These are phyloP conservation scores for Dentipellis sp. DNA, from an alignment of 768 basidiomycete genomes.

Conservation along the genomic window DNA sequence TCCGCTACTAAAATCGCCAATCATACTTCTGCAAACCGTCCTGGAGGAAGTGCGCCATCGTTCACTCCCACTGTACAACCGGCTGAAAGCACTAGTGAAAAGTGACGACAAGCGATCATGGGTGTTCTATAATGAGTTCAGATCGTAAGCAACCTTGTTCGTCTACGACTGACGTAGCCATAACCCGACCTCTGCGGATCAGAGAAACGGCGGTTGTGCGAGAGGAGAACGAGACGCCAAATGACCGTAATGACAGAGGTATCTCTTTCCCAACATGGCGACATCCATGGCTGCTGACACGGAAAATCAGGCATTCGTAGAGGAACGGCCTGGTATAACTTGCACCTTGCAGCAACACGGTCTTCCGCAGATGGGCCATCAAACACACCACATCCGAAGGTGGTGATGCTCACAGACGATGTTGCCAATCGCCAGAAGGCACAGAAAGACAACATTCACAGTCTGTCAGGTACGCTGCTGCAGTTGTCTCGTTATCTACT, in stretches of 20 bases:
- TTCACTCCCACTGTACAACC: constrained; percentile 86
- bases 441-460: constrained; percentile 47
- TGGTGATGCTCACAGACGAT: constrained; percentile 88
- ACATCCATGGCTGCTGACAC: not conserved
- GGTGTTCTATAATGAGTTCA: constrained; percentile 83
- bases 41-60: constrained; percentile 95
- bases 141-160: constrained; percentile 44
- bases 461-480: constrained; percentile 47
- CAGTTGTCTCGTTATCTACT: not conserved
- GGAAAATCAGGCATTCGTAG: constrained; percentile 73
- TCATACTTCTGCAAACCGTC: constrained; percentile 91
- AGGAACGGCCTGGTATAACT: constrained; percentile 79
- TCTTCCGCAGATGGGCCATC: constrained; percentile 44
- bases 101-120: constrained; percentile 81
- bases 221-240: constrained; percentile 74
- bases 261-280: constrained; percentile 3
- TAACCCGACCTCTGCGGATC: not conserved
- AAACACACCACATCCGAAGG: constrained; percentile 36
- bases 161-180: not conserved
- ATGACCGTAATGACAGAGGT: constrained; percentile 95
- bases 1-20: constrained; percentile 59
- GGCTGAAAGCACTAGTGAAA: constrained; percentile 75
- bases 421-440: constrained; percentile 75
- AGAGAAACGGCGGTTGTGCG: constrained; percentile 78
- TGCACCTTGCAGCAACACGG: constrained; percentile 50